phyloP scores from a whole-genome alignment of 495 filamentous ascomycete species.

The Cairneyella variabilis region DNA sequence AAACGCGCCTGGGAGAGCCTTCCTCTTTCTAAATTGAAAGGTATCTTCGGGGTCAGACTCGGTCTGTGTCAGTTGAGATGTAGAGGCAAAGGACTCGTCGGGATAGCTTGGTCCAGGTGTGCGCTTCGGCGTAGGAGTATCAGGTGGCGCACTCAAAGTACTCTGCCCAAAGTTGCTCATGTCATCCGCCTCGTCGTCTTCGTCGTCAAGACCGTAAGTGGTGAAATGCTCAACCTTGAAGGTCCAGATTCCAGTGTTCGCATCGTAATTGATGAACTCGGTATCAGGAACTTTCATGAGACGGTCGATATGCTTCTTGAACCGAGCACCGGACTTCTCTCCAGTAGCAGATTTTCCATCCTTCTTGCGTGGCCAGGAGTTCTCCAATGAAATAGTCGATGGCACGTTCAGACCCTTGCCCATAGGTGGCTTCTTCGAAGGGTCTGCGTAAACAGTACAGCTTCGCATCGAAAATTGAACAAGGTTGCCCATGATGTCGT shows the following conservation, averaged over 20 bases:
- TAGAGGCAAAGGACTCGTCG: slow-evolving; percentile 23
- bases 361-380: slow-evolving; percentile 80
- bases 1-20: slow-evolving; percentile 76
- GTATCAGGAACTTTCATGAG: slow-evolving; percentile 75
- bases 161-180: slow-evolving; percentile 37
- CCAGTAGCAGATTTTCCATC: slow-evolving; percentile 36
- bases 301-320: slow-evolving; percentile 77
- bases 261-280: slow-evolving; percentile 73
- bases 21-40: slow-evolving; percentile 72
- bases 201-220: slow-evolving; percentile 88
- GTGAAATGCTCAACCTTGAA: slow-evolving; percentile 94
- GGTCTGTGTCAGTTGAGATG: slow-evolving; percentile 26
- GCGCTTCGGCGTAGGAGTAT: slow-evolving; percentile 52
- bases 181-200: slow-evolving; percentile 65
- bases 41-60: slow-evolving; percentile 66
- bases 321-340: slow-evolving; percentile 39
- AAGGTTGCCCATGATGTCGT: slow-evolving; percentile 66
- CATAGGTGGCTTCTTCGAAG: slow-evolving; percentile 67
- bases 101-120: slow-evolving; percentile 13
- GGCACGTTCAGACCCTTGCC: slow-evolving; percentile 92
- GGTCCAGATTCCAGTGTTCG: slow-evolving; percentile 76
- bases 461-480: slow-evolving; percentile 69
- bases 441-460: slow-evolving; percentile 80
- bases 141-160: slow-evolving; percentile 55
- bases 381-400: slow-evolving; percentile 75